These are phyloP conservation scores for Articulospora tetracladia DNA, from an alignment of 495 filamentous ascomycete species.

Conservation along the genomic window DNA sequence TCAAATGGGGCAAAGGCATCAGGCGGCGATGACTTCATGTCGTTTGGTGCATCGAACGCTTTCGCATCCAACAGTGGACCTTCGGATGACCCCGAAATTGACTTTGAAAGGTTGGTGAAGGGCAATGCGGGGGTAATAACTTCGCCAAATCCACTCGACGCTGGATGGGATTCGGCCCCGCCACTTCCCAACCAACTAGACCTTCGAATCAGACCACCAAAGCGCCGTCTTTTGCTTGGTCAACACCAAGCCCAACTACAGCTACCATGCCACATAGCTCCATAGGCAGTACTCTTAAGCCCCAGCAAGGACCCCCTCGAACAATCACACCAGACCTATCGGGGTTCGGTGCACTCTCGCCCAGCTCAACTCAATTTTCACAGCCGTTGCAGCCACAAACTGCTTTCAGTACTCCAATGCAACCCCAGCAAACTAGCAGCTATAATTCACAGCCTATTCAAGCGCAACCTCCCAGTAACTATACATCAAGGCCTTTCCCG, in stretches of 20 bases:
- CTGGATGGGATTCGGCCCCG: slow-evolving; percentile 37
- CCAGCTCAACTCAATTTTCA: slow-evolving; percentile 49
- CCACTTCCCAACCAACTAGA: slow-evolving; percentile 24
- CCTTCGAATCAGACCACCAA: slow-evolving; percentile 26
- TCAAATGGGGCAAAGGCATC: slow-evolving; percentile 31
- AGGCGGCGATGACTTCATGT: slow-evolving; percentile 53
- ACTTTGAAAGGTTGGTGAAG: slow-evolving; percentile 85
- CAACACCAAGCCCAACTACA: slow-evolving; percentile 40
- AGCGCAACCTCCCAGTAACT: slow-evolving; percentile 4
- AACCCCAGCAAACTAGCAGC: not conserved
- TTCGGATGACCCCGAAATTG: slow-evolving; percentile 52
- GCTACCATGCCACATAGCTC: slow-evolving; percentile 22
- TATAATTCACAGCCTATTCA: slow-evolving; percentile 14
- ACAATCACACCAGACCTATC: slow-evolving; percentile 54
- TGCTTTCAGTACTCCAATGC: slow-evolving; percentile 1
- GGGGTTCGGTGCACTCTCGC: slow-evolving; percentile 42
- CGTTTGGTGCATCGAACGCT: slow-evolving; percentile 47
- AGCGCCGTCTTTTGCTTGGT: slow-evolving; percentile 57
- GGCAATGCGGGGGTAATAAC: slow-evolving; percentile 41
- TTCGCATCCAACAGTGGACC: slow-evolving; percentile 36
- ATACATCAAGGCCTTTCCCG: not conserved
- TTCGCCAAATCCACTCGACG: slow-evolving; percentile 34
- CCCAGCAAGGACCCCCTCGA: slow-evolving; percentile 41
- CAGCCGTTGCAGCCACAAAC: slow-evolving; percentile 42
- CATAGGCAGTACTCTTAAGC: slow-evolving; percentile 31